phyloP scores from a whole-genome alignment of 805 yeast species.

The Candida pseudofarinosa region DNA sequence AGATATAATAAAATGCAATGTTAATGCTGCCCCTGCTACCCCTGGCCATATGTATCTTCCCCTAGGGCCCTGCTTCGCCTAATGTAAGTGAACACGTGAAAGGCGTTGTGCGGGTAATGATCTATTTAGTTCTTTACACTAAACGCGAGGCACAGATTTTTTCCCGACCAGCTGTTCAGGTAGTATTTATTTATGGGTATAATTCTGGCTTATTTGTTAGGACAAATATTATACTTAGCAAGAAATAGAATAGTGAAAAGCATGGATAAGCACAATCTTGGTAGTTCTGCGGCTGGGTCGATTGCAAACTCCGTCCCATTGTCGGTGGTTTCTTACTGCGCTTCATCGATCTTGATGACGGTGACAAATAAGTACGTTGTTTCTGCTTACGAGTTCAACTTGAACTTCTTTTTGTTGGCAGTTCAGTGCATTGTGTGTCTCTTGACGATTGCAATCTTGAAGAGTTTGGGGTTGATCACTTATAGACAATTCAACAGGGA shows the following conservation, averaged over 20 bases:
- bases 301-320: constrained; percentile 56
- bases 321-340: constrained; percentile 81
- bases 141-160: constrained; percentile 4
- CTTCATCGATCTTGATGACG: constrained; percentile 94
- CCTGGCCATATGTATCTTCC: too few relatives aligned
- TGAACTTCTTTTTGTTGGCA: constrained; percentile 86
- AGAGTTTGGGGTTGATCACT: constrained; percentile 69
- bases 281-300: constrained; percentile 21
- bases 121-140: constrained; percentile 2
- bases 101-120: constrained; percentile 4
- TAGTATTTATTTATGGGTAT: constrained; percentile 30
- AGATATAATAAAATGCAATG: background rate
- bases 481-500: constrained; percentile 80
- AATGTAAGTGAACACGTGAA: too few relatives aligned
- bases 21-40: too few relatives aligned
- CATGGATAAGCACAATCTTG: constrained; percentile 32
- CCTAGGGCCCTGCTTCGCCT: too few relatives aligned
- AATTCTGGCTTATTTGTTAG: constrained; percentile 34
- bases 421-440: constrained; percentile 86
- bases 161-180: background rate
- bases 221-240: constrained; percentile 30
- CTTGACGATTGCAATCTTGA: constrained; percentile 65
- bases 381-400: constrained; percentile 62
- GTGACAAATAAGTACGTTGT: constrained; percentile 95
- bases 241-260: constrained; percentile 17